Conservation (phyloP, 108 stramenopile genomes). For the Schizochytrium sp. region DNA sequence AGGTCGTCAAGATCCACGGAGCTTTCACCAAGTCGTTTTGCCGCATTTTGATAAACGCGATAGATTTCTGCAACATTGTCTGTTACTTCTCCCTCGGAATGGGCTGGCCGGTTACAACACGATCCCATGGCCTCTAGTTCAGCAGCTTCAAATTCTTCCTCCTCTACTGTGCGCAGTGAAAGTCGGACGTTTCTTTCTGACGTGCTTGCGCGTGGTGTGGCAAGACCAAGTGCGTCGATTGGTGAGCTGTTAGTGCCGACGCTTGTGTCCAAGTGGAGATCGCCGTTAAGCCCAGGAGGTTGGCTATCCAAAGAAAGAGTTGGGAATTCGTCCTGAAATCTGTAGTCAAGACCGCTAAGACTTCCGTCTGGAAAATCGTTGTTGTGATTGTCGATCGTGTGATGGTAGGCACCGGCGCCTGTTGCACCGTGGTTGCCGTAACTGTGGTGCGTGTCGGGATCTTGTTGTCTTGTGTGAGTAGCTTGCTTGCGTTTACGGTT, state of each 20-base stretch:
- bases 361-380: neutral
- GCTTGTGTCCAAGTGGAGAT: neutral
- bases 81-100: neutral
- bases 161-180: slow-evolving; percentile 1
- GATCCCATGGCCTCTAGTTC: neutral
- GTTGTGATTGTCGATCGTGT: neutral
- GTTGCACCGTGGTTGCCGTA: too few relatives aligned
- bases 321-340: neutral
- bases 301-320: neutral
- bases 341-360: neutral
- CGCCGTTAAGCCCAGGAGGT: neutral
- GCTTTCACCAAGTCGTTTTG: too few relatives aligned
- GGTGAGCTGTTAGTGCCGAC: neutral
- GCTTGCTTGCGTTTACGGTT: too few relatives aligned
- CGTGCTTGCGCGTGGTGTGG: neutral
- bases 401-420: too few relatives aligned
- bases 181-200: neutral
- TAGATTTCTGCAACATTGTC: too few relatives aligned
- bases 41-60: too few relatives aligned
- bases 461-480: too few relatives aligned
- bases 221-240: neutral
- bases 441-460: too few relatives aligned
- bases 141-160: slow-evolving; percentile 1
- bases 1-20: too few relatives aligned
- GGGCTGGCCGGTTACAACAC: neutral